These are phyloP conservation scores for Talaromyces verruculosus DNA, from an alignment of 2,329 filamentous ascomycete species.

Conservation along the genomic window DNA sequence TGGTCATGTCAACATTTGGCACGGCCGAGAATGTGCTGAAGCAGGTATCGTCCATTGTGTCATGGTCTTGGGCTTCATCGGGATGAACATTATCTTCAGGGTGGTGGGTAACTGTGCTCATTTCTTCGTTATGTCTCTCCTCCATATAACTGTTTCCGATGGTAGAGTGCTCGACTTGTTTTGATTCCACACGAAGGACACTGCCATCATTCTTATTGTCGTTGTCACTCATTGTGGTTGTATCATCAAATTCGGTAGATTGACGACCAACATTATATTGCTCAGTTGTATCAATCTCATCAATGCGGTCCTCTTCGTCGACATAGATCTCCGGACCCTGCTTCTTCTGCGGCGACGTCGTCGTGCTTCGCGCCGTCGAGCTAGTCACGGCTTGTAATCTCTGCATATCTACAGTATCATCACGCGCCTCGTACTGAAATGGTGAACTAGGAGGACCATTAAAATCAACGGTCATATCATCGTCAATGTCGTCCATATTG, in stretches of 20 bases:
- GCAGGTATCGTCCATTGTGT: conserved; percentile 46
- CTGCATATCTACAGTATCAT: conserved; percentile 36
- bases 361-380: conserved; percentile 20
- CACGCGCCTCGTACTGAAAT: conserved; percentile 35
- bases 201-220: conserved; percentile 8
- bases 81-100: conserved; percentile 27
- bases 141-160: conserved; percentile 40
- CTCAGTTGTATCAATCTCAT: not conserved
- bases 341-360: conserved; percentile 26
- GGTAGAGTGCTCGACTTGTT: conserved; percentile 17
- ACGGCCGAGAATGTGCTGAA: conserved; percentile 89
- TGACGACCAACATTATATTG: not conserved
- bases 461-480: conserved; percentile 27
- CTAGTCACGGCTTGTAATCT: conserved; percentile 23
- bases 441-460: conserved; percentile 38
- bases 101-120: conserved; percentile 40
- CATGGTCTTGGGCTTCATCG: conserved; percentile 32
- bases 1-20: conserved; percentile 72
- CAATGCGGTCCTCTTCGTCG: conserved; percentile 24
- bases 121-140: conserved; percentile 42
- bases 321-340: conserved; percentile 28
- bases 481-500: conserved; percentile 18
- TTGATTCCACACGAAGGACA: not conserved
- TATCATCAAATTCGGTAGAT: not conserved
- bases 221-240: conserved; percentile 10